phyloP scores from a whole-genome alignment of 352 stramenopile genomes.

The Phytophthora rubi region DNA sequence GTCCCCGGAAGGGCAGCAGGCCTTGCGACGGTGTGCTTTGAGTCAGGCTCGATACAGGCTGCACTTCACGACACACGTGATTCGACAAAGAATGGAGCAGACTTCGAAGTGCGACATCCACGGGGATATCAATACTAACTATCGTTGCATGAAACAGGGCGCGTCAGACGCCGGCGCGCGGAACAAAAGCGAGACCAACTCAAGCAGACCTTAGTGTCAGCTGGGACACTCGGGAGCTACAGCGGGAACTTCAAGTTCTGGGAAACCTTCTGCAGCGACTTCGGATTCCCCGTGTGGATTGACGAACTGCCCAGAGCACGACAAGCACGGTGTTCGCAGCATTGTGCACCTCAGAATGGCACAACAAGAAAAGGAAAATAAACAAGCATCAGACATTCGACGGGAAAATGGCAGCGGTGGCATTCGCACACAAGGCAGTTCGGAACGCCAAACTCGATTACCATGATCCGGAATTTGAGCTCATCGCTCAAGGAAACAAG shows the following conservation, averaged over 20 bases:
- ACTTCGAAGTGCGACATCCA: not conserved
- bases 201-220: not conserved
- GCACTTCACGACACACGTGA: not conserved
- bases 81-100: not conserved
- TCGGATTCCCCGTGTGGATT: too few species aligned
- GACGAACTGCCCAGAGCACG: too few species aligned
- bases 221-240: not conserved
- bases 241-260: not conserved
- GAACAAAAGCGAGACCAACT: not conserved
- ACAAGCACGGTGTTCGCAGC: not conserved
- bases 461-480: too few species aligned
- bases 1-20: not conserved
- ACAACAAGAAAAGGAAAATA: not conserved
- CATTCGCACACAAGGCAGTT: too few species aligned
- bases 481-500: too few species aligned
- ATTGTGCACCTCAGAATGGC: not conserved
- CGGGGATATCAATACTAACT: not conserved
- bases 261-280: not conserved
- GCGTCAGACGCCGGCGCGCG: not conserved
- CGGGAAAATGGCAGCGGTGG: too few species aligned
- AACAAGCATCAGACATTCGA: too few species aligned
- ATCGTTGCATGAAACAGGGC: too few species aligned
- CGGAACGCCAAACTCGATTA: too few species aligned
- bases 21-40: not conserved
- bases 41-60: not conserved